Evolutionary conservation across 1,284 basidiomycete species (phyloP).

Genomic region (Sanghuangporus baumii): DNA sequence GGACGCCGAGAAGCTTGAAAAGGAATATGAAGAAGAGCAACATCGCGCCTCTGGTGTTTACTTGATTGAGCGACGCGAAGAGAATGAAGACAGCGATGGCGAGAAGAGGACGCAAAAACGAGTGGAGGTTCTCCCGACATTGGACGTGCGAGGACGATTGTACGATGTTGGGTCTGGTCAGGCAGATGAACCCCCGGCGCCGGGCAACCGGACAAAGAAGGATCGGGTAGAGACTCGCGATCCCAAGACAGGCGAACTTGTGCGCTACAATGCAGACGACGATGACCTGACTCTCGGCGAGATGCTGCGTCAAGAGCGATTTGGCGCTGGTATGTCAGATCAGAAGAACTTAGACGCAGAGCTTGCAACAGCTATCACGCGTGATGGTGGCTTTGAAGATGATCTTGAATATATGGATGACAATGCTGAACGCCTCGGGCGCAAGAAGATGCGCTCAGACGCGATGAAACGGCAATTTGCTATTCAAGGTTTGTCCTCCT

Average conservation of each 20-base stretch:
- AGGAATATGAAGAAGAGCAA: slow-evolving; percentile 73
- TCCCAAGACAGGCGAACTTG: slow-evolving; percentile 78
- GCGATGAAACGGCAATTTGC: slow-evolving; percentile 97
- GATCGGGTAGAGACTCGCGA: slow-evolving; percentile 79
- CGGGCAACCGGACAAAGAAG: slow-evolving; percentile 60
- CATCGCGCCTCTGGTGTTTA: slow-evolving; percentile 36
- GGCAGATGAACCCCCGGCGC: slow-evolving; percentile 39
- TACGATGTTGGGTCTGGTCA: slow-evolving; percentile 86
- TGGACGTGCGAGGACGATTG: slow-evolving; percentile 81
- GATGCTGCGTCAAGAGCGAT: slow-evolving; percentile 88
- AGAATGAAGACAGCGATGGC: slow-evolving; percentile 34
- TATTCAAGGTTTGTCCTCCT: slow-evolving; percentile 66
- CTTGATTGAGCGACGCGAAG: slow-evolving; percentile 29
- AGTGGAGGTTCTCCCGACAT: slow-evolving; percentile 84
- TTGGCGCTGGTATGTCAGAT: slow-evolving; percentile 82
- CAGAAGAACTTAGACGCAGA: slow-evolving; percentile 91
- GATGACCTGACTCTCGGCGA: slow-evolving; percentile 84
- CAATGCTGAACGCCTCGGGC: slow-evolving; percentile 87
- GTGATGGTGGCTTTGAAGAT: slow-evolving; percentile 83
- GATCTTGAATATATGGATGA: slow-evolving; percentile 95
- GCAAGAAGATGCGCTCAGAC: slow-evolving; percentile 93
- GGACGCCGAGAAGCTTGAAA: slow-evolving; percentile 71
- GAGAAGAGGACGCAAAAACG: slow-evolving; percentile 41
- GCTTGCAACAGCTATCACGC: slow-evolving; percentile 82
- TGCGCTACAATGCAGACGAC: slow-evolving; percentile 87